Conservation (phyloP, 2,329 filamentous ascomycete genomes). For the Botryosphaeria dothidea region DNA sequence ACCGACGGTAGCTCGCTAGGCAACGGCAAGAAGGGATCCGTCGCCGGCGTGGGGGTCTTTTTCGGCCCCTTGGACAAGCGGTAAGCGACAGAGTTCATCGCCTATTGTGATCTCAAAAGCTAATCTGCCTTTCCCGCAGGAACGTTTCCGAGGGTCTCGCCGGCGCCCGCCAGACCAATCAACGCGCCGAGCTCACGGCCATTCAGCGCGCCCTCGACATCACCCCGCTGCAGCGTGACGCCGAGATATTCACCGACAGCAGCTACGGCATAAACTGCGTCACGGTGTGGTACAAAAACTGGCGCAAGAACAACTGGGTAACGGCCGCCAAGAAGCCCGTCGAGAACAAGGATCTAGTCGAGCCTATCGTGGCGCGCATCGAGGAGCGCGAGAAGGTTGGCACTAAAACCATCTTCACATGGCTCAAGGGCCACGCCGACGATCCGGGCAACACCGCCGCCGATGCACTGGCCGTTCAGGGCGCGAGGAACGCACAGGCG, state of each 20-base stretch:
- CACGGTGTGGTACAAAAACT: conserved; percentile 77
- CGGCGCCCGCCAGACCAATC: conserved; percentile 79
- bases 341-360: conserved; percentile 83
- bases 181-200: conserved; percentile 91
- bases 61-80: conserved; percentile 61
- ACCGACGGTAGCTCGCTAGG: conserved; percentile 64
- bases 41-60: conserved; percentile 64
- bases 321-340: conserved; percentile 71
- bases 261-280: conserved; percentile 89
- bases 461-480: conserved; percentile 73
- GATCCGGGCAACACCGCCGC: conserved; percentile 77
- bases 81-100: conserved; percentile 38
- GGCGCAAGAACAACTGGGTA: conserved; percentile 76
- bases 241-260: conserved; percentile 85
- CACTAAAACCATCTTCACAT: conserved; percentile 70
- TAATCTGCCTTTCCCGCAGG: conserved; percentile 37
- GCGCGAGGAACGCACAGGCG: conserved; percentile 49
- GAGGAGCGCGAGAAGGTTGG: conserved; percentile 63
- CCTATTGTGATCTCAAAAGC: conserved; percentile 10
- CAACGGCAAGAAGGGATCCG: conserved; percentile 57
- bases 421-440: conserved; percentile 84
- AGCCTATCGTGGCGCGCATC: conserved; percentile 70
- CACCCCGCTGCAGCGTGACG: conserved; percentile 64
- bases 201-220: conserved; percentile 81
- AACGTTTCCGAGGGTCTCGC: conserved; percentile 76